A percentile compares a stretch with the other conserved stretches of the same genome.
Conservation (phyloP, 352 stramenopile species). For the Globisporangium radiosum region DNA sequence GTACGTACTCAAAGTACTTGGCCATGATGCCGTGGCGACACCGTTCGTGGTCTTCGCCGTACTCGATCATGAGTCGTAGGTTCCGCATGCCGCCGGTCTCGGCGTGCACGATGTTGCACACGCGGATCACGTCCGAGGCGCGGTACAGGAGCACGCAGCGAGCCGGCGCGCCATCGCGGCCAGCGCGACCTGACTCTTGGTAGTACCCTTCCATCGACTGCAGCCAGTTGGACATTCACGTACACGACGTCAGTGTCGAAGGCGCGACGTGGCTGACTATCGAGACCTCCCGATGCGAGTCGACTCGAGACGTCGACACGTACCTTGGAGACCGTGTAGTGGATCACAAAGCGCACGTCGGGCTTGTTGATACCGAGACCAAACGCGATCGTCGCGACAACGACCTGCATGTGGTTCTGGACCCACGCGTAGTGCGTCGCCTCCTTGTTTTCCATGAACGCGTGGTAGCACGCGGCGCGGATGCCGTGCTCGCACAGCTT, state of each 20-base stretch:
- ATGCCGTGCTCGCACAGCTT: conserved; percentile 71
- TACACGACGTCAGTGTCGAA: background rate
- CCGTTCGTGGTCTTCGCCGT: conserved; percentile 28
- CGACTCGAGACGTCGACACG: background rate
- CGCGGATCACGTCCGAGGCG: conserved; percentile 63
- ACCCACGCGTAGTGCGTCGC: conserved; percentile 58
- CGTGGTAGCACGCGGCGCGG: conserved; percentile 86
- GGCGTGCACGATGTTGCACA: conserved; percentile 57
- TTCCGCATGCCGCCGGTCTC: conserved; percentile 61
- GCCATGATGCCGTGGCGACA: conserved; percentile 46
- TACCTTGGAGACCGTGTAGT: conserved; percentile 83
- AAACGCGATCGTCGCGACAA: conserved; percentile 93
- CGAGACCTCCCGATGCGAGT: background rate
- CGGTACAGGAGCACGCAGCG: conserved; percentile 88
- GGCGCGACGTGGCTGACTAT: background rate
- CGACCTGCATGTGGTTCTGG: conserved; percentile 64
- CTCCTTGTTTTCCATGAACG: conserved; percentile 61
- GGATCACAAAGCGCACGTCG: conserved; percentile 88
- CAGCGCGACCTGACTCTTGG: conserved; percentile 94
- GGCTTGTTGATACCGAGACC: conserved; percentile 93
- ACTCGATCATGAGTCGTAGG: conserved; percentile 59
- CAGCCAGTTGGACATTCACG: background rate
- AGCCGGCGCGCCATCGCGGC: conserved; percentile 87
- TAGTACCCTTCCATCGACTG: conserved; percentile 96
- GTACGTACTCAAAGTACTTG: conserved; percentile 46